Evolutionary conservation across 257 asterid species (phyloP).

Genomic region (Salvia hispanica): DNA sequence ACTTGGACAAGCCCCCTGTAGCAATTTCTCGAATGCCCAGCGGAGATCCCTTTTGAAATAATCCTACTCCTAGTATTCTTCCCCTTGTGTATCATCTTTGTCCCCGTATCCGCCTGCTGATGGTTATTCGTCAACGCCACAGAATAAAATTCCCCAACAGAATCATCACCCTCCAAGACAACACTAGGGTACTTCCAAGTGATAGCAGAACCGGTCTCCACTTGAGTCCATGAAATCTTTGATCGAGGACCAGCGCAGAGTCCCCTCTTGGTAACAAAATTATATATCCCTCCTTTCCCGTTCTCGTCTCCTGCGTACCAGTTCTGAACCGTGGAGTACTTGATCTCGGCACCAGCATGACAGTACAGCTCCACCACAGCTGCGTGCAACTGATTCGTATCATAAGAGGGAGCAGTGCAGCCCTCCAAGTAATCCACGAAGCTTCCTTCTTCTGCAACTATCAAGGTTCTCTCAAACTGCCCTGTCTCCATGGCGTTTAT

Average conservation of each 20-base stretch:
- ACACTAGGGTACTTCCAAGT: slow-evolving; percentile 99
- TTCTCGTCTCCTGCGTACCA: slow-evolving; percentile 97
- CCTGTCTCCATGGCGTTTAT: slow-evolving; percentile 98
- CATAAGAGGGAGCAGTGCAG: slow-evolving; percentile 96
- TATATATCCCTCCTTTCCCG: slow-evolving; percentile 86
- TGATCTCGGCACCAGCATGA: slow-evolving; percentile 79
- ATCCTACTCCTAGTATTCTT: slow-evolving; percentile 94
- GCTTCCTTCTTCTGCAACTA: slow-evolving; percentile 89
- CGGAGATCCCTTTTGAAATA: slow-evolving; percentile 92
- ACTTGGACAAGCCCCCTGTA: slow-evolving; percentile 93
- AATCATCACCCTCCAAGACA: slow-evolving; percentile 85
- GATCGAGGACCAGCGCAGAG: slow-evolving; percentile 76
- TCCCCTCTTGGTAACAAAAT: slow-evolving; percentile 93
- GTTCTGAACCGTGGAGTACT: slow-evolving; percentile 94
- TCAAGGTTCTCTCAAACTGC: slow-evolving; percentile 94
- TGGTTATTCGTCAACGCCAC: slow-evolving; percentile 90
- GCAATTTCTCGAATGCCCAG: slow-evolving; percentile 84
- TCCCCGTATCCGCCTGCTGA: slow-evolving; percentile 99
- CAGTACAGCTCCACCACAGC: slow-evolving; percentile 93
- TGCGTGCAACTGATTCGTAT: slow-evolving; percentile 88
- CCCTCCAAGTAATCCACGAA: slow-evolving; percentile 95
- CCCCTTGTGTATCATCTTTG: slow-evolving; percentile 97
- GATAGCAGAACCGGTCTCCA: slow-evolving; percentile 96
- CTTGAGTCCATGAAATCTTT: slow-evolving; percentile 98
- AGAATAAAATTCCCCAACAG: slow-evolving; percentile 93